Evolutionary conservation across 306 rosid species (phyloP).

Genomic region (Calophaca sinica): DNA sequence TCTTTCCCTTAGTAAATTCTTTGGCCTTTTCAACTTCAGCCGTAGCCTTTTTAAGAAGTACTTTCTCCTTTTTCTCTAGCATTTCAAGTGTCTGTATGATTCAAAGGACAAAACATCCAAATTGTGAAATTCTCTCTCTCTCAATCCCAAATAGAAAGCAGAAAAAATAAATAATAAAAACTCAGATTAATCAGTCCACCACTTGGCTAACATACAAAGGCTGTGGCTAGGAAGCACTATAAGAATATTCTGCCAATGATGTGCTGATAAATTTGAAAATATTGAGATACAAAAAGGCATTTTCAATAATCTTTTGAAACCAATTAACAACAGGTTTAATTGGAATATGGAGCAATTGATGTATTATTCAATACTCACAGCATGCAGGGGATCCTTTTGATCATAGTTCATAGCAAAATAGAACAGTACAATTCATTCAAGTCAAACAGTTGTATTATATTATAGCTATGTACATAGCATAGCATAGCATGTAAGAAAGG

Average conservation of each 20-base stretch:
- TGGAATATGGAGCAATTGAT: background rate
- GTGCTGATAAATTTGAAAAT: background rate
- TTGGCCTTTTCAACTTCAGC: constrained; percentile 94
- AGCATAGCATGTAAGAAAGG: too few species aligned
- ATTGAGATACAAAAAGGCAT: background rate
- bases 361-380: background rate
- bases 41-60: constrained; percentile 80
- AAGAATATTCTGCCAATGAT: constrained; percentile 2
- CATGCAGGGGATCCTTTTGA: too few species aligned
- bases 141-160: background rate
- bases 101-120: constrained; percentile 34
- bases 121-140: background rate
- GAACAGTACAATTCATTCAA: background rate
- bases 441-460: constrained; percentile 9
- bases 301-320: background rate
- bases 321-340: background rate
- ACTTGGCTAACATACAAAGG: background rate
- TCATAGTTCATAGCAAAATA: background rate
- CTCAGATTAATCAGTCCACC: background rate
- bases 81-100: constrained; percentile 89
- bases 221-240: background rate
- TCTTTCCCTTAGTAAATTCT: constrained; percentile 82
- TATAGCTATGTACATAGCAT: background rate
- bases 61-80: constrained; percentile 99
- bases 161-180: background rate